Percentiles rank a stretch among this genome's conserved stretches.
phyloP scores from a whole-genome alignment of 1,139 yeast species.

The Yamadazyma sp. region DNA sequence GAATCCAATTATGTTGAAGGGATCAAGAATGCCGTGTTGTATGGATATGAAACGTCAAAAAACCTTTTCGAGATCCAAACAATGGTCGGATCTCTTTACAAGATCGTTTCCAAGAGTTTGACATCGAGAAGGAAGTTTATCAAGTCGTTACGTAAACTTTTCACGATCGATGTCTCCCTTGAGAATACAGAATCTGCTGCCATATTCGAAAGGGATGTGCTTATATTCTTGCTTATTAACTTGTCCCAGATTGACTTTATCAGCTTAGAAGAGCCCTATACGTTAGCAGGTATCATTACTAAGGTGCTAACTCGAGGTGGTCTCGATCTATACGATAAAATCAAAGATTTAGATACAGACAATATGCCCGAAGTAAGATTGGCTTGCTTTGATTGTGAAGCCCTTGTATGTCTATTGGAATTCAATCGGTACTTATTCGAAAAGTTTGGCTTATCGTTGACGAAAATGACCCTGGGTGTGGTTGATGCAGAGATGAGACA shows the following conservation, averaged over 20 bases:
- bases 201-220: slow-evolving; percentile 24
- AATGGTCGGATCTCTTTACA: slow-evolving; percentile 35
- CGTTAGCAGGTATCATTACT: slow-evolving; percentile 18
- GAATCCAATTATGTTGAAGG: slow-evolving; percentile 69
- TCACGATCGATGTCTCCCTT: slow-evolving; percentile 18
- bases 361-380: slow-evolving; percentile 1
- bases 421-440: slow-evolving; percentile 22
- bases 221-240: slow-evolving; percentile 37
- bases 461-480: slow-evolving; percentile 19
- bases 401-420: slow-evolving; percentile 22
- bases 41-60: slow-evolving; percentile 30
- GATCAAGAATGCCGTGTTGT: slow-evolving; percentile 52
- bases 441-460: slow-evolving; percentile 22
- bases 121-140: slow-evolving; percentile 49
- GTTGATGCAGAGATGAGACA: slow-evolving; percentile 28
- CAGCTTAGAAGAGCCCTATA: slow-evolving; percentile 40
- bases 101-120: slow-evolving; percentile 42
- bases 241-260: slow-evolving; percentile 36
- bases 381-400: slow-evolving; percentile 20
- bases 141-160: slow-evolving; percentile 25
- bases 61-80: slow-evolving; percentile 18
- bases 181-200: slow-evolving; percentile 4
- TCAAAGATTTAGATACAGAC: slow-evolving; percentile 10
- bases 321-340: slow-evolving; percentile 28
- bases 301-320: slow-evolving; percentile 28